Base-by-base conservation (phyloP, 495 filamentous ascomycete species). In the Lepidopterella palustris region DNA sequence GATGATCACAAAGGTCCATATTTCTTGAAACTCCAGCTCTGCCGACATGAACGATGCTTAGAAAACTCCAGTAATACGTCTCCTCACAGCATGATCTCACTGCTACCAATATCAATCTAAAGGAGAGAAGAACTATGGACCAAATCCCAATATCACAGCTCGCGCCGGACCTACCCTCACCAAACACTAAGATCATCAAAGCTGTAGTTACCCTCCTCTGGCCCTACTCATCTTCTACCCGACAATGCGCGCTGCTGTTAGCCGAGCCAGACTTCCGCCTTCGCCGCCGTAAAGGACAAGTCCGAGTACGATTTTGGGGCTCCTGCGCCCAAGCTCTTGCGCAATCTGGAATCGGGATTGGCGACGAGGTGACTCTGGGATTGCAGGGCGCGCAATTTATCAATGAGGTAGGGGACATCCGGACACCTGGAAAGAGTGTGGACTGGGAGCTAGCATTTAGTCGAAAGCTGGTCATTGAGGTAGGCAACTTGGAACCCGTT, bases 191-290 rank as follows among this genome's bases (percentile, higher is more conserved):
- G 55, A 45, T 73, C n/a, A 75, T 90, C 26, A 72, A 75, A 53
- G 91, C 85, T 13, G 77, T 89, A 1, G 84, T 96, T 31, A 89
- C 87, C 4, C 83, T 98, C 18, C 82, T 90, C 47, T 97, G 93
- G 92, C 93, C 93, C 0, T 98, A 88, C 72, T 95, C 87, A 31
- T 85, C 84, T 5, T 86, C 88, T 13, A 85, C 80, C 5, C 78
- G 79, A 39, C 84, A 83, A 9, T 74, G 89, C 61, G 84, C 89
- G 51, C 81, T 98, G 28, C 80, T 90, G 2, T 79, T 96, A 4
- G 87, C 87, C 10, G 93, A 97, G 57, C 84, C 87, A 24, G 92
- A 98, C 67, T 88, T 93, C 65, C 86, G 89, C 40, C 81, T 96
- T 31, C 89, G 93, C 20, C 79, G 80, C 23, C 76, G 75, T 28